Evolutionary conservation across 306 rosid genomes (phyloP), one percentile per base, ranked within the genome.

Genomic region (Sophora flavescens): DNA sequence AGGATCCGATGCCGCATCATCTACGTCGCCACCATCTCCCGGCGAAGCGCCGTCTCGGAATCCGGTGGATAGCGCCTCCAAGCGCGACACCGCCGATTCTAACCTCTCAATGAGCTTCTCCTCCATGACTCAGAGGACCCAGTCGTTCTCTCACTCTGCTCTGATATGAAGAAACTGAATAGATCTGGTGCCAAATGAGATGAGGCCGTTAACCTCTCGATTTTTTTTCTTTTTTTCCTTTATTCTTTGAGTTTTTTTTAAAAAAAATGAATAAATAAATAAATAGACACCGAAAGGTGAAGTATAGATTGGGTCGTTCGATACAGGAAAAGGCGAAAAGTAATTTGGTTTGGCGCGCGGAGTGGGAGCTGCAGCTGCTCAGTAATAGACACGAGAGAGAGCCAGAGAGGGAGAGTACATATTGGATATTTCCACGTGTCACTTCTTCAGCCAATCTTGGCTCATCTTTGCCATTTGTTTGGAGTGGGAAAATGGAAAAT

Each of bases 21-120:
- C 81, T 2, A 13, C 47, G 8, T 61, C 90, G 13, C 44, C 85
- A 2, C 54, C 85, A 14, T 66, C 38, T 59, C 71, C 89, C 44
- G 73, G 60, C 8, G 78, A 77, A 57, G 68, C 82, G 1, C 84
- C 60, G 5, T 63, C 32, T 0, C 38, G 84, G 48, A 84, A 58
- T 51, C 95, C 80, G 11, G 62, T 38, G 4, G 93, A 88, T 2
- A 90, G 84, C 50, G 90, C 76, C 88, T 92, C 97, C 13, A 92
- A 75, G 67, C 96, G 90, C 72, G 81, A 67, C 63, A 92, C 97
- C 50, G 93, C 97, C 65, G 93, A 90, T 77, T 92, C 97, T 79
- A 92, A 78, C 70, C 97, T 76, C 88, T 76, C 71, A 13, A 92
- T 75, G 39, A 92, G 85, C 77, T 87, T 88, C 81, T 87, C 91